phyloP scores from a whole-genome alignment of 2,329 filamentous ascomycete genomes.

The Fusarium globosum region DNA sequence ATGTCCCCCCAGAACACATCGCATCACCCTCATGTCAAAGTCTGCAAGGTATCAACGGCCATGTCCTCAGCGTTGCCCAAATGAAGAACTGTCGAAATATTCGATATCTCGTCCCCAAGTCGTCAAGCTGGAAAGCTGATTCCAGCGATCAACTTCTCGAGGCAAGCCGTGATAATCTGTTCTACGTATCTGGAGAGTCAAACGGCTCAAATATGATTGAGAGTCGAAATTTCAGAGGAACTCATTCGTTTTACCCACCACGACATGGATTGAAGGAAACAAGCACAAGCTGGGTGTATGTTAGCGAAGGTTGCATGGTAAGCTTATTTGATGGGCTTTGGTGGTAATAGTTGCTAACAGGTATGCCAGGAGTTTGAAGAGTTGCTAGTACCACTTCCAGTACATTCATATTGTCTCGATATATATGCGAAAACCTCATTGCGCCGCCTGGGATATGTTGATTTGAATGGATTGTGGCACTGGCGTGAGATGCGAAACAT shows the following conservation, averaged over 20 bases:
- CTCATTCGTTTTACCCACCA: not conserved
- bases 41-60: not conserved
- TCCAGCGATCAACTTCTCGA: not conserved
- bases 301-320: not conserved
- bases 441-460: fast-evolving
- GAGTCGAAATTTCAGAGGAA: not conserved
- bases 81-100: constrained; percentile 17
- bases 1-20: not conserved
- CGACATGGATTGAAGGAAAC: not conserved
- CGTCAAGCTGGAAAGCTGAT: not conserved
- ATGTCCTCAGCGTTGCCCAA: not conserved
- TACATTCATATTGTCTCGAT: constrained; percentile 12
- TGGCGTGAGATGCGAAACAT: not conserved
- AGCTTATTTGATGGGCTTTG: not conserved
- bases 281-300: not conserved
- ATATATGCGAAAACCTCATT: not conserved
- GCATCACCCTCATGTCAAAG: constrained; percentile 4
- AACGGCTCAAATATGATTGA: not conserved
- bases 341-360: not conserved
- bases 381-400: not conserved
- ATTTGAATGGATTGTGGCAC: constrained; percentile 8
- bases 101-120: not conserved
- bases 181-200: not conserved
- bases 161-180: not conserved
- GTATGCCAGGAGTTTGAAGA: not conserved